Evolutionary conservation across 768 basidiomycete species (phyloP).

Genomic region (Tulasnella sp.): DNA sequence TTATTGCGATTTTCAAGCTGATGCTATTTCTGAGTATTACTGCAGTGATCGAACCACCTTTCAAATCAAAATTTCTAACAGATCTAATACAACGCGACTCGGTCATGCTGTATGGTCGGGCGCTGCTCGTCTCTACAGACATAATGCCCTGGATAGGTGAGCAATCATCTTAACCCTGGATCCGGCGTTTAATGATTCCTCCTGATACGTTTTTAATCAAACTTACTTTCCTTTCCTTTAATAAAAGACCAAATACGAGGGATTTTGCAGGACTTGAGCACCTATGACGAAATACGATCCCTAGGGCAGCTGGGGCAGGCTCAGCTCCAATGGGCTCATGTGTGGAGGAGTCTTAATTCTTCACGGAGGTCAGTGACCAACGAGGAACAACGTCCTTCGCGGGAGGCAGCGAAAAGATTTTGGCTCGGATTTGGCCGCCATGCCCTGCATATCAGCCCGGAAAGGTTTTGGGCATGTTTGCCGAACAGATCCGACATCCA

Average conservation of each 20-base stretch:
- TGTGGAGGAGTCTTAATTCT: neutral
- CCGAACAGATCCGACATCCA: neutral
- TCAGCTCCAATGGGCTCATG: neutral
- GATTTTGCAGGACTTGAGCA: neutral
- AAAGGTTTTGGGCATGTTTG: neutral
- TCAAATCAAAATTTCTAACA: neutral
- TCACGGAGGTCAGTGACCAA: neutral
- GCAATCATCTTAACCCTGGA: neutral
- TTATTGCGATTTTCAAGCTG: neutral
- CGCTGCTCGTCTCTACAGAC: neutral
- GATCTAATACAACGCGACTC: neutral
- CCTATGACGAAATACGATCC: neutral
- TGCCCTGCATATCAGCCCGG: neutral
- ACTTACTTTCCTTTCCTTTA: neutral
- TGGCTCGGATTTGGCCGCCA: neutral
- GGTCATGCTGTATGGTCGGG: neutral
- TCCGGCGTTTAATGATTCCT: neutral
- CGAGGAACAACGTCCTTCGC: neutral
- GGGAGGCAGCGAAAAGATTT: neutral
- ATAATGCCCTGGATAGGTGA: neutral
- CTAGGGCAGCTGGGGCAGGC: neutral
- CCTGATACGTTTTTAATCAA: neutral
- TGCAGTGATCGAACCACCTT: neutral
- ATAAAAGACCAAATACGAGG: neutral
- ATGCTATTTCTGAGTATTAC: neutral